Conservation (phyloP, 176 grass and related monocot species). For the Tillandsia leiboldiana region DNA sequence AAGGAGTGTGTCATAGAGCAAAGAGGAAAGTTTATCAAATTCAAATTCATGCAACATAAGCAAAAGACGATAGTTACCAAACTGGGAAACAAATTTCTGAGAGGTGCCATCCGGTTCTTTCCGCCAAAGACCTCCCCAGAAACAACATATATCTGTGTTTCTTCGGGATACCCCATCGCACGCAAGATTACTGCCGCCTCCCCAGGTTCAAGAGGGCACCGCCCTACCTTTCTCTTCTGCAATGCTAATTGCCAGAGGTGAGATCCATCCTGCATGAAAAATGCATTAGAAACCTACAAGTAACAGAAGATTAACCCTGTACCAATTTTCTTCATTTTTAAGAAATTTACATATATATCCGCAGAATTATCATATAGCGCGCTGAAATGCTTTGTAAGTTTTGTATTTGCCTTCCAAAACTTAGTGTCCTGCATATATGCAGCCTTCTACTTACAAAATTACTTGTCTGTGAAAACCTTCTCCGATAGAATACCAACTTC, state of each 20-base stretch:
- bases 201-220: constrained; percentile 89
- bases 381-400: too few relatives aligned
- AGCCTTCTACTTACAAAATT: too few relatives aligned
- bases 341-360: too few relatives aligned
- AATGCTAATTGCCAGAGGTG: constrained; percentile 76
- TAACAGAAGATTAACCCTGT: background rate
- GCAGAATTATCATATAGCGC: too few relatives aligned
- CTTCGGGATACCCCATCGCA: constrained; percentile 85
- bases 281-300: constrained; percentile 13
- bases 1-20: too few relatives aligned
- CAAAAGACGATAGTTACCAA: constrained; percentile 35
- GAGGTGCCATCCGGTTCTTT: constrained; percentile 66
- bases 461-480: too few relatives aligned
- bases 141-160: constrained; percentile 96
- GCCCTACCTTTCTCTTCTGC: constrained; percentile 90
- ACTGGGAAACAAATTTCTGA: constrained; percentile 98
- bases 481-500: too few relatives aligned
- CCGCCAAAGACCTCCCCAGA: constrained; percentile 93
- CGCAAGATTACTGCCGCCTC: constrained; percentile 81
- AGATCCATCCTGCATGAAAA: constrained; percentile 71
- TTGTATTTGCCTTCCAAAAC: too few relatives aligned
- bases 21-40: too few relatives aligned
- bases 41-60: too few relatives aligned
- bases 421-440: too few relatives aligned
- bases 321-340: background rate